These are phyloP conservation scores for Sugiyamaella smithiae DNA, from an alignment of 805 yeast species.

Conservation along the genomic window DNA sequence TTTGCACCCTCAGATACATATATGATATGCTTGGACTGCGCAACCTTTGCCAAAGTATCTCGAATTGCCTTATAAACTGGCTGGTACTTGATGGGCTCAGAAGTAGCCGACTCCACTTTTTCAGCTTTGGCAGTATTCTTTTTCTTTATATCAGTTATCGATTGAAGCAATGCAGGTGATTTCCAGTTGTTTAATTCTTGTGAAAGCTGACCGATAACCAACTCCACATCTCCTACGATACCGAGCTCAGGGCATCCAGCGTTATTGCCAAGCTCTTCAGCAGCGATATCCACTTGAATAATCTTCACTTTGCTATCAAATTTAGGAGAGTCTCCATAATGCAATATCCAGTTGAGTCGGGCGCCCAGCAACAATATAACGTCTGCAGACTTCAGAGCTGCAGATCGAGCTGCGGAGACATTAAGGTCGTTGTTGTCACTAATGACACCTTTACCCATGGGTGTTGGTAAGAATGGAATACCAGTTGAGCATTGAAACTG, in stretches of 20 bases:
- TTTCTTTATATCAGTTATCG: constrained; percentile 25
- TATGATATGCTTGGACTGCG: constrained; percentile 25
- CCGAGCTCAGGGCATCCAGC: constrained; percentile 41
- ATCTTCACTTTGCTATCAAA: constrained; percentile 46
- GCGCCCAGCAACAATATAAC: constrained; percentile 62
- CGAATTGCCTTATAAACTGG: constrained; percentile 52
- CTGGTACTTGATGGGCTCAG: constrained; percentile 45
- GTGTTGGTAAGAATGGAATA: constrained; percentile 65
- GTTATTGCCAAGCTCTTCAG: constrained; percentile 53
- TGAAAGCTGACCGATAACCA: constrained; percentile 40
- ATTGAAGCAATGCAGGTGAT: constrained; percentile 34
- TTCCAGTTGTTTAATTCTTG: constrained; percentile 34
- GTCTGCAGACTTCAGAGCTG: constrained; percentile 56
- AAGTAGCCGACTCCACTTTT: constrained; percentile 33
- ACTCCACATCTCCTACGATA: constrained; percentile 53
- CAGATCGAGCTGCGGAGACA: constrained; percentile 61
- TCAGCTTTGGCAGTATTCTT: constrained; percentile 37
- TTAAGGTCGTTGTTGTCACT: constrained; percentile 49
- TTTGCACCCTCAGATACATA: constrained; percentile 71
- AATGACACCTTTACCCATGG: constrained; percentile 75
- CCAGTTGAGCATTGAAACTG: constrained; percentile 42
- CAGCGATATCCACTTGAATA: constrained; percentile 54
- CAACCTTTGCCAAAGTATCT: constrained; percentile 34
- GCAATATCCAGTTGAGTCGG: constrained; percentile 70
- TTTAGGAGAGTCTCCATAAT: constrained; percentile 59